Percentiles rank a stretch among this genome's conserved stretches.
Conservation (phyloP, 805 yeast species). For the Starmera dryadoides region DNA sequence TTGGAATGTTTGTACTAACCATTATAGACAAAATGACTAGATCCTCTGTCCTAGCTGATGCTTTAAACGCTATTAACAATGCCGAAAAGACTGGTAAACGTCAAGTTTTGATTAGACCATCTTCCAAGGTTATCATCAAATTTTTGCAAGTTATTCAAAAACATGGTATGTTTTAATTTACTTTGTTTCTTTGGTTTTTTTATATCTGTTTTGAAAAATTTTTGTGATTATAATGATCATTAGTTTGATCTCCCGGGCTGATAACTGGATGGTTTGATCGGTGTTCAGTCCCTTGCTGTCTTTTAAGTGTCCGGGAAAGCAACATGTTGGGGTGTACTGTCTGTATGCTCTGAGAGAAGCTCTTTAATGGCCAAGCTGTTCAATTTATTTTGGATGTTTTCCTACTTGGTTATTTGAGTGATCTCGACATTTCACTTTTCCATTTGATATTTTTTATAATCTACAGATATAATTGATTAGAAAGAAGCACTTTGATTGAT, state of each 20-base stretch:
- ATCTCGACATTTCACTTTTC: background rate
- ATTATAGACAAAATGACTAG: constrained; percentile 66
- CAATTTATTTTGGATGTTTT: too few relatives aligned
- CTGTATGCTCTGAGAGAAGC: constrained; percentile 19
- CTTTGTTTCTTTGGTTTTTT: background rate
- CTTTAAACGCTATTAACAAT: constrained; percentile 95
- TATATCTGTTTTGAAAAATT: background rate
- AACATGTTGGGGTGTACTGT: constrained; percentile 1
- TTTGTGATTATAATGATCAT: background rate
- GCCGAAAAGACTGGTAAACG: constrained; percentile 99
- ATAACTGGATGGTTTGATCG: constrained; percentile 95
- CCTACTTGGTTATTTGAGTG: background rate
- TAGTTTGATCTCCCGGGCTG: constrained; percentile 55
- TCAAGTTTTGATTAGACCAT: constrained; percentile 97
- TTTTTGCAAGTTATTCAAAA: constrained; percentile 95
- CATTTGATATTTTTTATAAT: too few relatives aligned
- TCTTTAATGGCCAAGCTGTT: too few relatives aligned
- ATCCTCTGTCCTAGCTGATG: constrained; percentile 97
- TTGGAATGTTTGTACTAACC: background rate
- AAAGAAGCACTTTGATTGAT: background rate
- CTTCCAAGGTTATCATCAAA: constrained; percentile 96
- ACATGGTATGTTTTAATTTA: constrained; percentile 48
- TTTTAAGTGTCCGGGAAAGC: constrained; percentile 90
- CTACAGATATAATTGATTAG: too few relatives aligned
- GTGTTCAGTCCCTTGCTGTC: constrained; percentile 84